Percentiles rank a stretch among this genome's conserved stretches.
Evolutionary conservation across 164 flowering plant genomes (phyloP).

Genomic region (Vitis rotundifolia): DNA sequence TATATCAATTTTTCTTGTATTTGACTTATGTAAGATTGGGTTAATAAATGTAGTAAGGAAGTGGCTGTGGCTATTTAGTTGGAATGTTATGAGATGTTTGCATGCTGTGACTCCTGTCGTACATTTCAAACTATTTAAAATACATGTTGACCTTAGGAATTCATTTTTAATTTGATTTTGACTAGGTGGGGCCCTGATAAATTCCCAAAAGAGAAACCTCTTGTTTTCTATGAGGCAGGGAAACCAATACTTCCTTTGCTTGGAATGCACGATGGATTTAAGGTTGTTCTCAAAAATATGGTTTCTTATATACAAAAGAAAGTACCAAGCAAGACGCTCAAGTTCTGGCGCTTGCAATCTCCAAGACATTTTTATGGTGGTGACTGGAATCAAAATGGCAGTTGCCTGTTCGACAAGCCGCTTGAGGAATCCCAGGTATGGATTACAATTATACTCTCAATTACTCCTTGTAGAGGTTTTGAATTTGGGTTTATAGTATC

Average conservation of each 20-base stretch:
- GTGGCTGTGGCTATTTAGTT: not conserved
- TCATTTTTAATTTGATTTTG: constrained; percentile 7
- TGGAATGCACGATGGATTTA: constrained; percentile 65
- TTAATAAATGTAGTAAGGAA: too few species aligned
- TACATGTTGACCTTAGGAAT: not conserved
- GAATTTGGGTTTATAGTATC: not conserved
- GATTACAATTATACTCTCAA: not conserved
- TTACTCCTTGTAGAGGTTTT: not conserved
- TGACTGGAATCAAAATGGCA: constrained; percentile 97
- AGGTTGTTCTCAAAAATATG: constrained; percentile 71
- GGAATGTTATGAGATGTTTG: not conserved
- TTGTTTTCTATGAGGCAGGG: constrained; percentile 72
- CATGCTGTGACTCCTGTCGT: not conserved
- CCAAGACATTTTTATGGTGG: constrained; percentile 97
- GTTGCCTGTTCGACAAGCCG: constrained; percentile 75
- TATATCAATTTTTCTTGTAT: too few species aligned
- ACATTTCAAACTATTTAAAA: not conserved
- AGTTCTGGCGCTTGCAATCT: constrained; percentile 94
- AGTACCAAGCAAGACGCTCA: constrained; percentile 62
- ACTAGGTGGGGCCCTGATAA: constrained; percentile 90
- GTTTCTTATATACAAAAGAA: constrained; percentile 58
- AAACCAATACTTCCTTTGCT: constrained; percentile 68
- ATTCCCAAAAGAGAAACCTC: constrained; percentile 91
- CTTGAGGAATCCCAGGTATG: constrained; percentile 71
- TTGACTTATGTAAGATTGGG: too few species aligned